phyloP scores from a whole-genome alignment of 2,329 filamentous ascomycete genomes.

The Stagonosporopsis chrysanthemi region DNA sequence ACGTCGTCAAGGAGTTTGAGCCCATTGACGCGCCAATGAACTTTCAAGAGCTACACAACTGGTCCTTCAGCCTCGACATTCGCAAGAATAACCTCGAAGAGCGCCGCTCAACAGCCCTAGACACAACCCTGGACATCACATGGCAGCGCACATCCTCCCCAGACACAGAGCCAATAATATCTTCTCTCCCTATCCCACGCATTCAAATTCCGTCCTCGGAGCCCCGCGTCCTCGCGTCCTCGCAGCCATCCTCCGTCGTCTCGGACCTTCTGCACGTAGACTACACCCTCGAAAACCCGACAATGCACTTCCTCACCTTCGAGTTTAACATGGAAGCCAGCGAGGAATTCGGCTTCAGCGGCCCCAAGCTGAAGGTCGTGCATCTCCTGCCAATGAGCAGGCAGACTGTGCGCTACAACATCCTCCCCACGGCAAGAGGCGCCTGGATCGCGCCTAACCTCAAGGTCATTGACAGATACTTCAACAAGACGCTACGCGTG shows the following conservation, averaged over 20 bases:
- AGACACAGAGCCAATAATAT: constrained; percentile 40
- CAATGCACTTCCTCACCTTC: constrained; percentile 93
- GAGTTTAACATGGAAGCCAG: constrained; percentile 90
- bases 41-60: constrained; percentile 74
- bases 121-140: constrained; percentile 75
- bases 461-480: constrained; percentile 86
- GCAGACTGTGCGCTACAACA: constrained; percentile 73
- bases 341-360: constrained; percentile 92
- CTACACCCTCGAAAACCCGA: constrained; percentile 90
- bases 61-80: constrained; percentile 74
- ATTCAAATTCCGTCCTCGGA: constrained; percentile 83
- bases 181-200: constrained; percentile 77
- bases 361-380: constrained; percentile 79
- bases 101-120: constrained; percentile 75
- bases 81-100: constrained; percentile 85
- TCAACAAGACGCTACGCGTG: constrained; percentile 86
- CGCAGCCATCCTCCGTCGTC: constrained; percentile 43
- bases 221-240: constrained; percentile 76
- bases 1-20: constrained; percentile 43
- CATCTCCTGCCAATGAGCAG: constrained; percentile 85
- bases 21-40: constrained; percentile 55
- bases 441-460: constrained; percentile 76
- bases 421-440: constrained; percentile 71
- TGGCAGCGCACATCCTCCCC: constrained; percentile 70
- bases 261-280: constrained; percentile 51